Percentiles rank a stretch among this genome's conserved stretches.
phyloP scores from a whole-genome alignment of 2,329 filamentous ascomycete genomes.

The Zalaria sp. region DNA sequence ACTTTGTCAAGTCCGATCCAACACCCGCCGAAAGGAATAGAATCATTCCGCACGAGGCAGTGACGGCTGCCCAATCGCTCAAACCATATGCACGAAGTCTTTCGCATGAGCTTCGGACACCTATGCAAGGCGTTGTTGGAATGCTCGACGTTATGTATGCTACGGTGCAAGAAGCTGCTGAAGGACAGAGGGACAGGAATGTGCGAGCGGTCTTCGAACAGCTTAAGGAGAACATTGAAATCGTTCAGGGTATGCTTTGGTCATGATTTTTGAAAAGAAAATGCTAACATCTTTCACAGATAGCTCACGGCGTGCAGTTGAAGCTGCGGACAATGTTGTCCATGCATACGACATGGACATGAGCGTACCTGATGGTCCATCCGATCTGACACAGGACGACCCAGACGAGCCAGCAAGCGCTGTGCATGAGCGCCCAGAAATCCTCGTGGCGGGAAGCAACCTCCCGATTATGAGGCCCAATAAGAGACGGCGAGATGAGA shows the following conservation, averaged over 20 bases:
- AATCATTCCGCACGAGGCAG: conserved; percentile 39
- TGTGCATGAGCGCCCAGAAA: conserved; percentile 25
- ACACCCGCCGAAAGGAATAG: conserved; percentile 20
- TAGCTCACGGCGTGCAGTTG: conserved; percentile 55
- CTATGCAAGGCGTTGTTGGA: conserved; percentile 63
- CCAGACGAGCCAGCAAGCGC: conserved; percentile 8
- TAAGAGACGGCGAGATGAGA: conserved; percentile 27
- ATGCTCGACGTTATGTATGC: conserved; percentile 68
- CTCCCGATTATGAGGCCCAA: conserved; percentile 24
- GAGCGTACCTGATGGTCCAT: conserved; percentile 52
- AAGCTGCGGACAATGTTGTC: conserved; percentile 62
- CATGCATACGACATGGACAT: conserved; percentile 64
- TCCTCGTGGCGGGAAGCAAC: conserved; percentile 28
- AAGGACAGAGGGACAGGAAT: conserved; percentile 35
- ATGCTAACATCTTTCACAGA: conserved; percentile 28
- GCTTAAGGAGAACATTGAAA: conserved; percentile 55
- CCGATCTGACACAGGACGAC: conserved; percentile 15
- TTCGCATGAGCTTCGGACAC: conserved; percentile 57
- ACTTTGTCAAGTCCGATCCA: conserved; percentile 23
- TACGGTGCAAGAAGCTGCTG: conserved; percentile 52
- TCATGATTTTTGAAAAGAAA: neutral
- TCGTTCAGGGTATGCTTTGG: conserved; percentile 44
- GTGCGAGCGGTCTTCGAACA: conserved; percentile 44
- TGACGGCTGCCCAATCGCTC: conserved; percentile 48
- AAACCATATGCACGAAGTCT: conserved; percentile 60